These are phyloP conservation scores for Pelargonium citronellum DNA, from an alignment of 441 rosid species.

Conservation along the genomic window DNA sequence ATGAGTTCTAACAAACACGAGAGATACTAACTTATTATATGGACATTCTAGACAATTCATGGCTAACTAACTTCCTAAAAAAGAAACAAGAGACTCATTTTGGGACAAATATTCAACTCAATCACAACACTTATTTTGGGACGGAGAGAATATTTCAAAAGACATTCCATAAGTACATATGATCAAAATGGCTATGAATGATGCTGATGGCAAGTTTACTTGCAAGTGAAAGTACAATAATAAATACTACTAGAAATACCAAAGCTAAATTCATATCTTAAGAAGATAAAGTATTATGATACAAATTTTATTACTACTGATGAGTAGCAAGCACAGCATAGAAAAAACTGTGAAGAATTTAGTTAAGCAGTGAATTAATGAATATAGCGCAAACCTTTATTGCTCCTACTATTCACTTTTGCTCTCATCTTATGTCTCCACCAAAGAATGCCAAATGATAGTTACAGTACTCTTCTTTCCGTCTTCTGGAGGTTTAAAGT, in stretches of 20 bases:
- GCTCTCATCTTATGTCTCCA: conserved; percentile 34
- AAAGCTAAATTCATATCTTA: too few relatives aligned
- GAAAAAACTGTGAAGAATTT: background rate
- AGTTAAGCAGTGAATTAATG: background rate
- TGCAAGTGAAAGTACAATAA: background rate
- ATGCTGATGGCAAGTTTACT: background rate
- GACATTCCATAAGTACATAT: too few relatives aligned
- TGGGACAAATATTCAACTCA: too few relatives aligned
- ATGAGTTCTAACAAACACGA: too few relatives aligned
- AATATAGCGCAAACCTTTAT: conserved; percentile 30
- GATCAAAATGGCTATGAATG: too few relatives aligned
- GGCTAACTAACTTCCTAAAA: too few relatives aligned
- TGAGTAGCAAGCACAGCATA: background rate
- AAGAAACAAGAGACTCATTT: too few relatives aligned
- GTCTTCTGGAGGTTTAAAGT: conserved; percentile 26
- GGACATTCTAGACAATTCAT: too few relatives aligned
- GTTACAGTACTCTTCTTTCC: conserved; percentile 23
- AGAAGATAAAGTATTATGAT: background rate
- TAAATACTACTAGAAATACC: background rate
- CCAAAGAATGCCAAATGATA: conserved; percentile 39
- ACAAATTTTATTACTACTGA: background rate
- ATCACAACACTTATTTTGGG: too few relatives aligned
- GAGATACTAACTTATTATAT: too few relatives aligned
- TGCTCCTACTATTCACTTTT: conserved; percentile 15
- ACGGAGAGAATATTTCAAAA: too few relatives aligned